Evolutionary conservation across 2,329 filamentous ascomycete species (phyloP).

Genomic region (Trichoderma semiorbis): DNA sequence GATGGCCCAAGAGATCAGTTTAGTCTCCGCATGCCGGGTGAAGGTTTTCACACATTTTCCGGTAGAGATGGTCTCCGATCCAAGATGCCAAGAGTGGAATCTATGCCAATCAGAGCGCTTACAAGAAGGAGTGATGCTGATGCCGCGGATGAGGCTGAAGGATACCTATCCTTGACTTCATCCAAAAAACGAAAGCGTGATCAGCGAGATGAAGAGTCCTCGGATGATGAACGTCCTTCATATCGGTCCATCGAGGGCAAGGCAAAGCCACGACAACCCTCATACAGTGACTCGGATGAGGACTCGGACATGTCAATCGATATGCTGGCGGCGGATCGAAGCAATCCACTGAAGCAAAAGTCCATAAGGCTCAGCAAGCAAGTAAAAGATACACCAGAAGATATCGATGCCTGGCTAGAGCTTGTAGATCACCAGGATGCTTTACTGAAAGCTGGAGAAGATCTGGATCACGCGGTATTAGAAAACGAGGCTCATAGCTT

Average conservation of each 20-base stretch:
- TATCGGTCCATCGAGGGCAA: slow-evolving; percentile 66
- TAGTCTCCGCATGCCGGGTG: slow-evolving; percentile 44
- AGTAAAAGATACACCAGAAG: slow-evolving; percentile 62
- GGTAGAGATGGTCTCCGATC: slow-evolving; percentile 49
- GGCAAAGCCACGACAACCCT: slow-evolving; percentile 47
- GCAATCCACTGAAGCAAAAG: slow-evolving; percentile 49
- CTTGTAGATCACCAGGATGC: slow-evolving; percentile 75
- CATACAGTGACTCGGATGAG: slow-evolving; percentile 49
- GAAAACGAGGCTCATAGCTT: slow-evolving; percentile 64
- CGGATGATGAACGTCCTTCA: slow-evolving; percentile 48
- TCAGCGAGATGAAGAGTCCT: slow-evolving; percentile 34
- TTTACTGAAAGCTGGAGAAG: slow-evolving; percentile 53
- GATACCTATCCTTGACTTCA: slow-evolving; percentile 47
- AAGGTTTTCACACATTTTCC: slow-evolving; percentile 31
- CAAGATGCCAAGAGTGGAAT: slow-evolving; percentile 36
- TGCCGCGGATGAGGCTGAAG: slow-evolving; percentile 32
- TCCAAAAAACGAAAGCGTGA: slow-evolving; percentile 43
- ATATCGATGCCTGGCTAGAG: slow-evolving; percentile 71
- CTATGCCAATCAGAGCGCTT: slow-evolving; percentile 41
- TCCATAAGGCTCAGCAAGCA: slow-evolving; percentile 60
- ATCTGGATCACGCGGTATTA: slow-evolving; percentile 44
- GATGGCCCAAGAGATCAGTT: slow-evolving; percentile 57
- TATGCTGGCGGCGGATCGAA: slow-evolving; percentile 30
- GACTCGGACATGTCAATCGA: slow-evolving; percentile 43
- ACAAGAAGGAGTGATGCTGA: slow-evolving; percentile 24